These are phyloP conservation scores for Thelonectria blattea DNA, from an alignment of 2,329 filamentous ascomycete genomes.

Conservation along the genomic window DNA sequence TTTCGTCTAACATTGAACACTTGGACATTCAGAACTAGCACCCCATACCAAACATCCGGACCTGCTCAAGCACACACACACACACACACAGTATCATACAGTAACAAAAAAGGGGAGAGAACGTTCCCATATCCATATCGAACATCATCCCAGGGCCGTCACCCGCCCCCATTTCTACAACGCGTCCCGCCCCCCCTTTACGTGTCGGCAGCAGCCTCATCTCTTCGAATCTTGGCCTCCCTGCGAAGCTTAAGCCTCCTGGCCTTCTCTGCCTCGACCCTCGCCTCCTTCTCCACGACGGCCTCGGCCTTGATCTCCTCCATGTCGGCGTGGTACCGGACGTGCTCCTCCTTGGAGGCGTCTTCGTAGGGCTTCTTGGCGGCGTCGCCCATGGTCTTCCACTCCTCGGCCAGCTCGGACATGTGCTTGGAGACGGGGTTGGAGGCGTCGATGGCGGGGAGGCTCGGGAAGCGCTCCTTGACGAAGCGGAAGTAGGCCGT, in stretches of 20 bases:
- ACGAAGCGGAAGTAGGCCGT: conserved; percentile 47
- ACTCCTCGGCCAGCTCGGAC: conserved; percentile 43
- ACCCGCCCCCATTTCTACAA: neutral
- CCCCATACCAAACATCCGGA: conserved; percentile 15
- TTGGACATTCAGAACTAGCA: neutral
- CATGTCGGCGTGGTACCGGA: conserved; percentile 28
- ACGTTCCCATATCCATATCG: conserved; percentile 15
- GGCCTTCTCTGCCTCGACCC: neutral
- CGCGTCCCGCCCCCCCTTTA: neutral
- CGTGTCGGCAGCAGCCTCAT: neutral
- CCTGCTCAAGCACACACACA: conserved; percentile 2
- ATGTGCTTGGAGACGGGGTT: conserved; percentile 26
- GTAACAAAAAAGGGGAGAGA: conserved; percentile 21
- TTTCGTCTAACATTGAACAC: too few relatives aligned
- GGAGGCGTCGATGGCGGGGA: conserved; percentile 19
- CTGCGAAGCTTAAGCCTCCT: too few relatives aligned
- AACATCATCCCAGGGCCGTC: conserved; percentile 3
- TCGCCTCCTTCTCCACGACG: conserved; percentile 32
- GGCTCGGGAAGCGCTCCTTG: conserved; percentile 38
- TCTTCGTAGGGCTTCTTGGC: conserved; percentile 52
- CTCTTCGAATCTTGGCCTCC: too few relatives aligned
- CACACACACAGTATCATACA: conserved; percentile 15
- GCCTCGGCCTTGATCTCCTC: conserved; percentile 38
- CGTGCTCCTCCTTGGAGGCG: conserved; percentile 26
- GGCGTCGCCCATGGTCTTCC: conserved; percentile 49